Evolutionary conservation across 805 yeast species (phyloP), one percentile per base, ranked within the genome.

Genomic region (Metschnikowia continentalis): DNA sequence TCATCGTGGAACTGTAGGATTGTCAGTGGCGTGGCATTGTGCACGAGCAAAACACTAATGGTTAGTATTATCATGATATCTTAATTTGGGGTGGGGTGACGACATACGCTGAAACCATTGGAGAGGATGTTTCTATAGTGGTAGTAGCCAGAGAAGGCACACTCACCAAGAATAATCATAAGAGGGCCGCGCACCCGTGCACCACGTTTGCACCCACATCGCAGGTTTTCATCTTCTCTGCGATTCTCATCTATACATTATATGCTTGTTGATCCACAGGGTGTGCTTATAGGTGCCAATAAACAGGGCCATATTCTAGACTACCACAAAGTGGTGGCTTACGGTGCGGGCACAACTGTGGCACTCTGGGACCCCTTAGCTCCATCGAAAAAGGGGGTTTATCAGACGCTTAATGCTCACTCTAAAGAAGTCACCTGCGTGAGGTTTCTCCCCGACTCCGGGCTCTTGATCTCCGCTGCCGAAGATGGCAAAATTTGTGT

Each of bases 241-340:
- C 41, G 38, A 19, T 20, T 7, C 32, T 33, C 44, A 8, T 44
- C 43, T 7, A 11, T 10, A 26, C 11, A 26, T 26, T 26, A 26
- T 32, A 46, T 35, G 36, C 47, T 35, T 22, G 48, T 53, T 15
- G 33, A 54, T 2, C 68, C 71, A 42, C 86, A 82, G 50, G 88
- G 86, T 15, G 71, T 83, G 3, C 85, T 86, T 62, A 72, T 80
- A 17, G 95, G 95, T 14, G 90, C 89, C 35, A 88, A 87, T 63
- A 79, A 77, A 53, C 89, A 84, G 58, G 70, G 82, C 5, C 80
- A 77, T 52, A 81, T 78, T 5, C 76, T 83, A 22, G 90, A 82
- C 59, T 78, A 76, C 56, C 72, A 76, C 52, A 48, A 61, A 0
- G 49, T 78, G 4, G 74, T 86, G 6, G 95, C 94, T 0, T 88